Evolutionary conservation across 352 stramenopile genomes (phyloP).

Genomic region (Globisporangium alternatum): DNA sequence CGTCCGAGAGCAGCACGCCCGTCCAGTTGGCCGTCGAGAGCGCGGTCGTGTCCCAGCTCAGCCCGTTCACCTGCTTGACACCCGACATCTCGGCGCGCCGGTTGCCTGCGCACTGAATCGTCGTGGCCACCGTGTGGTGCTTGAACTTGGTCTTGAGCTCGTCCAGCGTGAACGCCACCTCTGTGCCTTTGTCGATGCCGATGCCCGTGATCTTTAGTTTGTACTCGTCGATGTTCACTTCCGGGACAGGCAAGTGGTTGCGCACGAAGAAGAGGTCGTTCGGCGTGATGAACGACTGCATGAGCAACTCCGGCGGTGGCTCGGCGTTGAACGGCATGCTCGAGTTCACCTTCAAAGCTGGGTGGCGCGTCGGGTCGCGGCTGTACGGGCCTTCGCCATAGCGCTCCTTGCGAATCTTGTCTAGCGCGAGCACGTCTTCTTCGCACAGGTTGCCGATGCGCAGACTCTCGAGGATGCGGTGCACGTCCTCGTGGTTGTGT

Average conservation of each 20-base stretch:
- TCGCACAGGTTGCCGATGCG: constrained; percentile 88
- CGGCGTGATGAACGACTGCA: constrained; percentile 94
- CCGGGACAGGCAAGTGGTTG: constrained; percentile 96
- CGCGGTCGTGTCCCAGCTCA: constrained; percentile 85
- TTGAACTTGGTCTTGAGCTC: constrained; percentile 94
- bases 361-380: constrained; percentile 87
- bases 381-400: constrained; percentile 92
- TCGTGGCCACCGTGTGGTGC: constrained; percentile 90
- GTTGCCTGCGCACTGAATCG: constrained; percentile 97
- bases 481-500: constrained; percentile 92
- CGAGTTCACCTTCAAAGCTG: constrained; percentile 90
- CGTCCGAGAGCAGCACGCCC: constrained; percentile 91
- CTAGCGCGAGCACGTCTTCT: constrained; percentile 85
- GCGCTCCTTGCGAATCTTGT: constrained; percentile 78
- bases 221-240: constrained; percentile 66
- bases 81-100: constrained; percentile 92
- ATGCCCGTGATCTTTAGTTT: constrained; percentile 67
- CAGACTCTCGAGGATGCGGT: constrained; percentile 90
- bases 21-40: constrained; percentile 96
- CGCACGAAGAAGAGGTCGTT: constrained; percentile 97
- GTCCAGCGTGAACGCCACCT: constrained; percentile 50
- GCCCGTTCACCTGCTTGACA: constrained; percentile 86
- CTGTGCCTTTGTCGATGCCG: constrained; percentile 42
- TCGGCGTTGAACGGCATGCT: constrained; percentile 96
- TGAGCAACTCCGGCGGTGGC: constrained; percentile 89